Base-by-base conservation (phyloP, 768 basidiomycete species). In the Lentinula guzmanii region DNA sequence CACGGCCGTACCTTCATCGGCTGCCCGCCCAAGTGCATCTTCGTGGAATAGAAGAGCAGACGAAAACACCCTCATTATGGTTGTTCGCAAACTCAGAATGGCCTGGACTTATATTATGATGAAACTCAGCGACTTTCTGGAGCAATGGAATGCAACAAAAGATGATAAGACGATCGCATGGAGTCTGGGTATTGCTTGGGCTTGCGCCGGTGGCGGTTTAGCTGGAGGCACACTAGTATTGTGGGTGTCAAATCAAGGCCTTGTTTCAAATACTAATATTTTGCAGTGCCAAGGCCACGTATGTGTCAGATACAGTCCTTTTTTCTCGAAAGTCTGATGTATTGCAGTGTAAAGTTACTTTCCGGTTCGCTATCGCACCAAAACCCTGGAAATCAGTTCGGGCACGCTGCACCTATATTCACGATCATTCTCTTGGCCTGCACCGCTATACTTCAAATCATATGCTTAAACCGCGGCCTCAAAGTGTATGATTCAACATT, bases 131-230 rank as follows among this genome's bases (percentile, higher is more conserved):
- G 82, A 86, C 63, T 78, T 79, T 68, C 74, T 95, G 54, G 93
- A 95, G 69, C 66, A 71, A 1, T 90, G 90, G 87, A 89, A 88
- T 7, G 86, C 83, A 33, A 79, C 87, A 11, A 90, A 88, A 68
- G 89, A 89, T 68, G 95, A 98, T 69, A 89, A 84, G 66, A 86
- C 87, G 58, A 78, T 98, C 45, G 89, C 89, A 6, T 97, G 94
- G 92, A 87, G 91, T 31, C 79, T 95, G 50, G 95, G 95, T 13
- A 93, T 98, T 54, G 89, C 88, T 1, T 98, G 95, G 96, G 91
- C 93, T 2, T 94, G 94, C 64, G 86, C 87, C 59, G 95, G 95
- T 37, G 95, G 95, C 11, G 89, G 93, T 39, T 77, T 98, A 42
- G 93, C 93, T 5, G 96, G 95, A 5, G 86, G 87, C 45, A 90